Base-by-base conservation (phyloP, 768 basidiomycete genomes). In the Amanita subjunquillea region DNA sequence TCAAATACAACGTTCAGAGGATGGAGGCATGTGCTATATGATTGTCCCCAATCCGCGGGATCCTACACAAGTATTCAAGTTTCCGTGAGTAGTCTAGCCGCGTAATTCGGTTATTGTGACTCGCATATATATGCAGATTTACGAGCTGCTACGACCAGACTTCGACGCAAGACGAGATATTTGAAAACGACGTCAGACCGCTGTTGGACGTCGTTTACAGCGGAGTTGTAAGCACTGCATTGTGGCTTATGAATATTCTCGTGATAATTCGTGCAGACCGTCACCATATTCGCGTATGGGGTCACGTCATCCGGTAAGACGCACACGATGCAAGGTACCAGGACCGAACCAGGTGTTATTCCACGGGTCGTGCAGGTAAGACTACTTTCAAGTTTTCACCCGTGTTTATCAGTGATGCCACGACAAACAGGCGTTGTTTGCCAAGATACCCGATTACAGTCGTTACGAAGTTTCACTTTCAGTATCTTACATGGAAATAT, bases 251-350 rank as follows among this genome's bases (percentile, higher is more conserved):
- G 2, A 13, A 6, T 22, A 2, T 38, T 27, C 49, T 57, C n/a
- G 60, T 37, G 43, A 13, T 51, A 37, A 25, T 9, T 29, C 27
- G 13, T 15, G 17, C 51, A 90, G 87, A 91, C 85, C 0, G 82
- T 90, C 3, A 92, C 90, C 8, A 82, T 93, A 13, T 92, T 93
- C 57, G 87, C 89, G 1, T 93, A 93, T 66, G 91, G 91, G 6
- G 90, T 92, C 10, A 93, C 90, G 8, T 91, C 88, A 1, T 90
- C 87, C 4, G 91, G 91, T 15, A 93, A 92, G 72, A 94, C 91
- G 0, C 81, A 91, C 65, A 95, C 92, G 0, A 94, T 95, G 88
- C 91, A 93, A 68, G 91, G 91, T 36, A 81, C 75, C 6, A 74
- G 67, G 36, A 45, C 72, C 1, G 75, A 87, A 30, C 87, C 87